A percentile compares a stretch with the other conserved stretches of the same genome.
phyloP scores from a whole-genome alignment of 1,284 basidiomycete genomes.

The Exobasidium cylindrosporum region DNA sequence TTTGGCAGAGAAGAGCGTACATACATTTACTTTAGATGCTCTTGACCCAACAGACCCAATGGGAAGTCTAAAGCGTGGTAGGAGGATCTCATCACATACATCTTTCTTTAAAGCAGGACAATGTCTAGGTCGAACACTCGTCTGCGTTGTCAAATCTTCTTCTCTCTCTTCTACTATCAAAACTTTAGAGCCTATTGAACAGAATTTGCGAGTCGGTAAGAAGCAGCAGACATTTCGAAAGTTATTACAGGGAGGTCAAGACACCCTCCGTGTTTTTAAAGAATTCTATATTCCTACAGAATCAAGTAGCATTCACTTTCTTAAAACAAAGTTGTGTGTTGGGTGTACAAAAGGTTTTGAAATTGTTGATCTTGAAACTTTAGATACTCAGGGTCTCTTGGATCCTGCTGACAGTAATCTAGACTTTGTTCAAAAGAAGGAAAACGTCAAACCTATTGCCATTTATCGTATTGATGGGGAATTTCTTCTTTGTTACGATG shows the following conservation, averaged over 20 bases:
- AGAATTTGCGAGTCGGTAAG: conserved; percentile 66
- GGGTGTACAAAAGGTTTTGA: conserved; percentile 99
- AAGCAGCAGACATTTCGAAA: conserved; percentile 85
- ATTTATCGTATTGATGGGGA: conserved; percentile 96
- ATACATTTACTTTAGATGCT: conserved; percentile 92
- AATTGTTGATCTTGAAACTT: conserved; percentile 93
- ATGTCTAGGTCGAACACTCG: conserved; percentile 87
- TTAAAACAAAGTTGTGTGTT: conserved; percentile 96
- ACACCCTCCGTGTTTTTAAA: conserved; percentile 88
- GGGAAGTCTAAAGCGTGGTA: conserved; percentile 85
- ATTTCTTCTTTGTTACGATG: conserved; percentile 96
- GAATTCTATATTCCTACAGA: conserved; percentile 98
- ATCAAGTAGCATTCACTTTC: conserved; percentile 91
- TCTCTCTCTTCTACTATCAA: conserved; percentile 96
- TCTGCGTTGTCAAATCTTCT: conserved; percentile 95
- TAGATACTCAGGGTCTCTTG: conserved; percentile 93
- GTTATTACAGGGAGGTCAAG: conserved; percentile 87
- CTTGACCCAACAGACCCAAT: conserved; percentile 85
- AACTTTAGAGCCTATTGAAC: conserved; percentile 92
- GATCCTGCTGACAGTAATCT: conserved; percentile 88
- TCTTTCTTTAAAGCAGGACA: conserved; percentile 96
- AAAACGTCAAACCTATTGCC: conserved; percentile 86
- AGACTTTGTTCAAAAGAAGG: conserved; percentile 87
- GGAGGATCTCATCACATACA: conserved; percentile 92
- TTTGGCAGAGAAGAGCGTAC: conserved; percentile 81